A percentile compares a stretch with the other conserved stretches of the same genome.
Conservation (phyloP, 1,284 basidiomycete genomes). For the Ganoderma meredithae region DNA sequence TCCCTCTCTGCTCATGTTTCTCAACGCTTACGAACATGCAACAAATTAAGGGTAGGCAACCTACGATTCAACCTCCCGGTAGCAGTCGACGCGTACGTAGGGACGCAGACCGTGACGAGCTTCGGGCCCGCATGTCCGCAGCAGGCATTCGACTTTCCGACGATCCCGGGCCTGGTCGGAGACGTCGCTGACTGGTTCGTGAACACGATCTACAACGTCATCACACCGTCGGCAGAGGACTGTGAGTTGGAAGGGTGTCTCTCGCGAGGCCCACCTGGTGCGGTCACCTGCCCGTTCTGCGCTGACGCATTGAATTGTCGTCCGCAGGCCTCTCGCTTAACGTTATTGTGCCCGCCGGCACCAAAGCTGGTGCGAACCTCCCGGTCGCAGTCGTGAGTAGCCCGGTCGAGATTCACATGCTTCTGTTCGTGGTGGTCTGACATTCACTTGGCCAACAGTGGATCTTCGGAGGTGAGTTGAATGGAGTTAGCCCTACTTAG, state of each 20-base stretch:
- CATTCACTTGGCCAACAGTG: constrained; percentile 44
- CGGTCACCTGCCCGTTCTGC: not conserved
- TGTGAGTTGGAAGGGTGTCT: too few species aligned
- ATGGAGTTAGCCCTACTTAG: not conserved
- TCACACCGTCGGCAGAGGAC: constrained; percentile 51
- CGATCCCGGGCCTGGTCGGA: constrained; percentile 42
- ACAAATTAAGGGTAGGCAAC: constrained; percentile 21
- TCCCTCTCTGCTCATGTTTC: not conserved
- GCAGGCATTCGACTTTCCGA: constrained; percentile 38
- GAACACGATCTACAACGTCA: constrained; percentile 44
- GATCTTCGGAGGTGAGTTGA: constrained; percentile 56
- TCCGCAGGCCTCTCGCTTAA: constrained; percentile 23
- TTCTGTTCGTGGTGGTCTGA: not conserved
- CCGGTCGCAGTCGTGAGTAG: constrained; percentile 24
- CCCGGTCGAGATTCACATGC: not conserved
- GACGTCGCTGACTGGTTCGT: constrained; percentile 47
- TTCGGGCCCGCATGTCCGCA: constrained; percentile 49
- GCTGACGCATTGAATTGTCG: not conserved
- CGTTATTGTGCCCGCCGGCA: constrained; percentile 28
- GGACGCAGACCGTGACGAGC: constrained; percentile 37
- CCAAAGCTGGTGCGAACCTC: constrained; percentile 21
- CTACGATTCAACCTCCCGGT: constrained; percentile 47
- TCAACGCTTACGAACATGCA: not conserved
- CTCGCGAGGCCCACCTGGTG: not conserved
- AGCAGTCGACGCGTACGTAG: constrained; percentile 41